phyloP scores from a whole-genome alignment of 352 stramenopile species.

The Globisporangium nodosum region DNA sequence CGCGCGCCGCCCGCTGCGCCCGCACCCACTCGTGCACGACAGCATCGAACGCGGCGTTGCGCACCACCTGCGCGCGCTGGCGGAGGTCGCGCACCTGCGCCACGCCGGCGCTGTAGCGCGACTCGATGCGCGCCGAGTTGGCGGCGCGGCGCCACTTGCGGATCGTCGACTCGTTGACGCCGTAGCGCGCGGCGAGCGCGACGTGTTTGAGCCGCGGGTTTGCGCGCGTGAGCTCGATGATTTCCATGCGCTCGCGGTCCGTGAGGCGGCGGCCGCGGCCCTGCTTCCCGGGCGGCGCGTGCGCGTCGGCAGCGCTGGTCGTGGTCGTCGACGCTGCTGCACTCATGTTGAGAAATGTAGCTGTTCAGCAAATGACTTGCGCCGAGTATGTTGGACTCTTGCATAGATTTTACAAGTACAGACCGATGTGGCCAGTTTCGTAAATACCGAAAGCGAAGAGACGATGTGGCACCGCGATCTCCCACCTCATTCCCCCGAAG shows the following conservation, averaged over 20 bases:
- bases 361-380: neutral
- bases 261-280: constrained; percentile 41
- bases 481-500: too few species aligned
- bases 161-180: constrained; percentile 57
- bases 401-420: neutral
- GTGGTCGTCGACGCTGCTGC: too few species aligned
- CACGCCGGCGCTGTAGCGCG: constrained; percentile 31
- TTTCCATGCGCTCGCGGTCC: constrained; percentile 59
- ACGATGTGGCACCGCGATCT: too few species aligned
- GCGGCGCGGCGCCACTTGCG: constrained; percentile 37
- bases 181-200: constrained; percentile 38
- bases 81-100: constrained; percentile 24
- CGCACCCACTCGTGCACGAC: constrained; percentile 35
- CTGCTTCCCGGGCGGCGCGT: constrained; percentile 22
- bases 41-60: constrained; percentile 33
- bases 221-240: constrained; percentile 42
- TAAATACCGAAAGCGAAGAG: neutral
- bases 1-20: constrained; percentile 13
- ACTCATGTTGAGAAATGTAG: too few species aligned
- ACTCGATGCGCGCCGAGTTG: constrained; percentile 34
- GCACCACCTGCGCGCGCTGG: constrained; percentile 32
- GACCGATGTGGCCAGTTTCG: neutral
- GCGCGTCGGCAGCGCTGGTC: neutral
- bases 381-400: neutral
- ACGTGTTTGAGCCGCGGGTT: constrained; percentile 44